Evolutionary conservation across 2,329 filamentous ascomycete species (phyloP), one percentile per base, ranked within the genome.

Genomic region (Cercospora sesami): DNA sequence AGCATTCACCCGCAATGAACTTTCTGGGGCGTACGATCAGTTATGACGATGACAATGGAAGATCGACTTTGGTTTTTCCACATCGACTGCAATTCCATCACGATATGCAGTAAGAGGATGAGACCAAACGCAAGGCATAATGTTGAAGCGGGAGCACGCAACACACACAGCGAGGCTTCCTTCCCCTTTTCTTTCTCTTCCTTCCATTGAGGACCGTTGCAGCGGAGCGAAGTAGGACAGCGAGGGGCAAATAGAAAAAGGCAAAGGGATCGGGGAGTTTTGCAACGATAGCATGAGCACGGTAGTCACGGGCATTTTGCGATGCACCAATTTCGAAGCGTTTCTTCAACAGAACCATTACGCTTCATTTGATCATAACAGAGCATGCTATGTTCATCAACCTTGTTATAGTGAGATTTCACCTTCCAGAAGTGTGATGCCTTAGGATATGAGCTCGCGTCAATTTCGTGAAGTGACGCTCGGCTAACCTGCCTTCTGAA

Each of bases 301-400:
- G 33, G 28, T 48, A 55, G 33, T 23, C 26, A 39, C 59, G 57
- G 63, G 63, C 45, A 51, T 51, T 51, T 51, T 51, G 45, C 45
- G 12, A 51, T 51, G 45, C 45, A 51, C 45, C 18, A 21, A 51
- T 23, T n/a, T 26, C 21, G 45, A 23, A 63, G 60, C 63, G 61
- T 64, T 57, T 68, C 62, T 68, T 65, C 66, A 65, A 68, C 66
- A 68, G 66, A 62, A 58, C 62, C 62, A 45, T 58, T 16, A 5
- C 10, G 21, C 42, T 48, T 48, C 42, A 5, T 42, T n/a, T 8
- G 5, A 42, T 42, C 36, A 42, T 42, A 16, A n/a, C 16, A 16
- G 36, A 42, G 5, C 6, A 23, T 48, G 5, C 18, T 3, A 12
- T 23, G 42, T 48, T 3, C 18, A 9, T 51, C 10, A 12, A 5